Percentiles rank a stretch among this genome's conserved stretches.
phyloP scores from a whole-genome alignment of 2,329 filamentous ascomycete species.

The Cladorrhinum sp. region DNA sequence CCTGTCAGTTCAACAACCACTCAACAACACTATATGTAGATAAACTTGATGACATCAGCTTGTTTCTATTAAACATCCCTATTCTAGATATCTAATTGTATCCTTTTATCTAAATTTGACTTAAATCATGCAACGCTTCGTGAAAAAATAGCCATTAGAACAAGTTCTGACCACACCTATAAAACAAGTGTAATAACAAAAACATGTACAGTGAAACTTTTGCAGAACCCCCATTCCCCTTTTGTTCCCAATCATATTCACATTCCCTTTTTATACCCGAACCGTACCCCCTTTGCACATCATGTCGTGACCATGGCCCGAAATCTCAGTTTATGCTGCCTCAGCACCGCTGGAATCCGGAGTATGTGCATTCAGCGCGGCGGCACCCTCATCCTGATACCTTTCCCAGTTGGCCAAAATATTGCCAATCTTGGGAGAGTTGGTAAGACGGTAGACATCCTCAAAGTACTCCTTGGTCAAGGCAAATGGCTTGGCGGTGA shows the following conservation, averaged over 20 bases:
- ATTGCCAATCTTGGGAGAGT: constrained; percentile 71
- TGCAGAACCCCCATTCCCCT: neutral
- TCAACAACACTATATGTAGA: too few species aligned
- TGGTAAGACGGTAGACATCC: constrained; percentile 94
- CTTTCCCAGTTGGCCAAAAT: constrained; percentile 85
- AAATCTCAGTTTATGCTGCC: neutral
- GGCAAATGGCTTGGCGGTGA: constrained; percentile 92
- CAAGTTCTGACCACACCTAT: neutral
- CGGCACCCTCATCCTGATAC: constrained; percentile 54
- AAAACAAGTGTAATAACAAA: neutral
- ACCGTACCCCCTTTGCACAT: neutral
- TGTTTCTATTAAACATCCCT: neutral
- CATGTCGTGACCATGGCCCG: neutral
- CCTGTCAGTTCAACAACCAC: neutral
- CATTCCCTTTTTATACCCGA: neutral
- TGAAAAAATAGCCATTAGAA: neutral
- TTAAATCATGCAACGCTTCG: neutral
- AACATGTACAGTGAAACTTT: neutral
- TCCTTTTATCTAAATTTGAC: neutral
- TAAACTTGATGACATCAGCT: too few species aligned
- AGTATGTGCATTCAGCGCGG: constrained; percentile 29
- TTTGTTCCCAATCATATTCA: neutral
- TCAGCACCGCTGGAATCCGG: constrained; percentile 39
- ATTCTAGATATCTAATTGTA: neutral
- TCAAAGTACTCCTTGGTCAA: constrained; percentile 99